phyloP scores from a whole-genome alignment of 495 filamentous ascomycete genomes.

The Usnea hakonensis region DNA sequence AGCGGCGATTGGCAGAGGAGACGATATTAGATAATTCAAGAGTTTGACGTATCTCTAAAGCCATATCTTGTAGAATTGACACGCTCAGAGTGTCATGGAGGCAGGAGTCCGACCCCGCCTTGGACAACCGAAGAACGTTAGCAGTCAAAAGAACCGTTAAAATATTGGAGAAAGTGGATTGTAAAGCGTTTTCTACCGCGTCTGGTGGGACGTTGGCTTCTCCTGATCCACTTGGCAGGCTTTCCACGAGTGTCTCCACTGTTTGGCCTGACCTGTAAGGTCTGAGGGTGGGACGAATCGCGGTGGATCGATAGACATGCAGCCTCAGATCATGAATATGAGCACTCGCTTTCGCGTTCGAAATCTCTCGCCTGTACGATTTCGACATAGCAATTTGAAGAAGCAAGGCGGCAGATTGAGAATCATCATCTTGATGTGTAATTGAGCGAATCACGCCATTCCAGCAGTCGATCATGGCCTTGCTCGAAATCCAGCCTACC shows the following conservation, averaged over 20 bases:
- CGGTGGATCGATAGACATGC: background rate
- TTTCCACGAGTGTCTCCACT: background rate
- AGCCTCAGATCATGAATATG: constrained; percentile 18
- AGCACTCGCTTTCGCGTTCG: background rate
- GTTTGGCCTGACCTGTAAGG: background rate
- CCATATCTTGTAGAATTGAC: background rate
- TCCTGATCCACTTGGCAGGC: background rate
- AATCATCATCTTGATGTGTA: constrained; percentile 33
- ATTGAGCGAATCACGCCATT: constrained; percentile 38
- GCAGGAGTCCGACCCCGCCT: too few species aligned
- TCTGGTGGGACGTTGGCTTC: background rate
- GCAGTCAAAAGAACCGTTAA: constrained; percentile 4
- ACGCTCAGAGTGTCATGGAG: background rate
- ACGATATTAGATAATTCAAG: background rate
- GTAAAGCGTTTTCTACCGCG: background rate
- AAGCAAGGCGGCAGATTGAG: constrained; percentile 31
- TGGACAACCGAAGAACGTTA: background rate
- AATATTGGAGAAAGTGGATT: constrained; percentile 1
- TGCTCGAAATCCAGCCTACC: constrained; percentile 44
- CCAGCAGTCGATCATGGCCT: constrained; percentile 38
- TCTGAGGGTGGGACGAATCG: constrained; percentile 3
- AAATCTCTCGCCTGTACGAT: background rate
- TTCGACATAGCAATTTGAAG: constrained; percentile 35
- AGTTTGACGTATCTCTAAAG: constrained; percentile 3
- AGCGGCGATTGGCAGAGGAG: background rate